Conservation (phyloP, 345 rosid genomes). For the Gossypium thurberi region DNA sequence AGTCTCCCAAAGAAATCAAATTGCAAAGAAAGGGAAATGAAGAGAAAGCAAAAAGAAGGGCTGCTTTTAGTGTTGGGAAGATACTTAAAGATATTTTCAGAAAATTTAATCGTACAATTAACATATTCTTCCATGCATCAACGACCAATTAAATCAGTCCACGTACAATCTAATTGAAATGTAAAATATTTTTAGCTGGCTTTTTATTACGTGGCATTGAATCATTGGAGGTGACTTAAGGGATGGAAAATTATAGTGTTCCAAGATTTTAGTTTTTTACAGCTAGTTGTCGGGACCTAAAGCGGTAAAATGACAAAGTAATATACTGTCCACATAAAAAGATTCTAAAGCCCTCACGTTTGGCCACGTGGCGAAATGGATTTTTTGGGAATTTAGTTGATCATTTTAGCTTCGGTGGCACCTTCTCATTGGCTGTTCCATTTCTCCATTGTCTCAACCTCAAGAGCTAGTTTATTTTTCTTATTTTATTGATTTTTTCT, state of each 20-base stretch:
- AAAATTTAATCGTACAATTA: background rate
- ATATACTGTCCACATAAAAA: constrained; percentile 8
- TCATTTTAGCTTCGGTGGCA: background rate
- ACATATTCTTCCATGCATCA: background rate
- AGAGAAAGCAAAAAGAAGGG: background rate
- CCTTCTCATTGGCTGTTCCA: constrained; percentile 1
- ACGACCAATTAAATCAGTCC: constrained; percentile 7
- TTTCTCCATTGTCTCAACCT: background rate
- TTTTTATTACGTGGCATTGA: background rate
- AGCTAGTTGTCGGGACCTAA: constrained; percentile 11
- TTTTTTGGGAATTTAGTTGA: background rate
- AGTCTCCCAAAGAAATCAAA: background rate
- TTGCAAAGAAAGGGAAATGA: constrained; percentile 1
- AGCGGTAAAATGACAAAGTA: background rate
- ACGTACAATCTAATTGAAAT: background rate
- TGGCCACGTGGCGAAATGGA: constrained; percentile 8
- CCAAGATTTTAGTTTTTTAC: background rate
- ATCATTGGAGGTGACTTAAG: constrained; percentile 8
- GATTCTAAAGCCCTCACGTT: constrained; percentile 2
- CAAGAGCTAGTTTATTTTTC: background rate
- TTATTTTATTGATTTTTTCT: background rate
- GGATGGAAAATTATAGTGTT: background rate
- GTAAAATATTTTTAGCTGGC: background rate
- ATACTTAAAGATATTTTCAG: background rate
- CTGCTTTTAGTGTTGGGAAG: constrained; percentile 3